phyloP scores from a whole-genome alignment of 257 asterid genomes.

The Mentha longifolia region DNA sequence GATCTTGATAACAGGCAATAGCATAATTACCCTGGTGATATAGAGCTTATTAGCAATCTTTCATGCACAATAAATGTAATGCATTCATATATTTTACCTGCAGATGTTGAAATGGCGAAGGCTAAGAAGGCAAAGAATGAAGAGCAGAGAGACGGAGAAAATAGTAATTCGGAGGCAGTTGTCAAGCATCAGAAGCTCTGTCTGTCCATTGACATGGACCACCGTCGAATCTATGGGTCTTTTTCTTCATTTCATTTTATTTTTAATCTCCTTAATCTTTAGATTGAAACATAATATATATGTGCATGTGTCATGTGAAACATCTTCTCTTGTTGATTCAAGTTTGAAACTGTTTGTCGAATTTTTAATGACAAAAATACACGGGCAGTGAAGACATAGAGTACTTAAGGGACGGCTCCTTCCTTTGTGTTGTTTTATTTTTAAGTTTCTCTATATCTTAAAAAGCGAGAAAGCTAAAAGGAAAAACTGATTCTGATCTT shows the following conservation, averaged over 20 bases:
- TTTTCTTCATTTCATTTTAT: not conserved
- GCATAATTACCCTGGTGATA: not conserved
- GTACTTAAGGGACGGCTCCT: not conserved
- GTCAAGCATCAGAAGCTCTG: constrained; percentile 97
- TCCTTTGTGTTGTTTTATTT: no score
- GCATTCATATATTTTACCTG: constrained; percentile 4
- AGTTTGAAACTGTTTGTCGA: not conserved
- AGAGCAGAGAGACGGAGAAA: constrained; percentile 79
- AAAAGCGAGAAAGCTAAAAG: not conserved
- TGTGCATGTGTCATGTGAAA: not conserved
- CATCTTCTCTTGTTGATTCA: constrained; percentile 10
- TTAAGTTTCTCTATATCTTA: not conserved
- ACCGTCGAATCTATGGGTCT: constrained; percentile 85
- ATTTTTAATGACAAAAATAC: not conserved
- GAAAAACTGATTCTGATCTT: constrained; percentile 1
- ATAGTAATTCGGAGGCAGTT: constrained; percentile 76
- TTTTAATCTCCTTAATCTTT: not conserved
- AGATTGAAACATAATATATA: not conserved
- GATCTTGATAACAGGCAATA: not conserved
- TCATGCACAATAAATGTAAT: constrained; percentile 17
- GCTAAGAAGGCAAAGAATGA: constrained; percentile 81
- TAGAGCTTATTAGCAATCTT: constrained; percentile 11
- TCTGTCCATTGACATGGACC: constrained; percentile 87
- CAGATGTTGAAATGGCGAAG: constrained; percentile 76
- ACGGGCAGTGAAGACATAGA: not conserved